Percentiles rank a stretch among this genome's conserved stretches.
Evolutionary conservation across 2,329 filamentous ascomycete genomes (phyloP).

Genomic region (Chaetomium strumarium): DNA sequence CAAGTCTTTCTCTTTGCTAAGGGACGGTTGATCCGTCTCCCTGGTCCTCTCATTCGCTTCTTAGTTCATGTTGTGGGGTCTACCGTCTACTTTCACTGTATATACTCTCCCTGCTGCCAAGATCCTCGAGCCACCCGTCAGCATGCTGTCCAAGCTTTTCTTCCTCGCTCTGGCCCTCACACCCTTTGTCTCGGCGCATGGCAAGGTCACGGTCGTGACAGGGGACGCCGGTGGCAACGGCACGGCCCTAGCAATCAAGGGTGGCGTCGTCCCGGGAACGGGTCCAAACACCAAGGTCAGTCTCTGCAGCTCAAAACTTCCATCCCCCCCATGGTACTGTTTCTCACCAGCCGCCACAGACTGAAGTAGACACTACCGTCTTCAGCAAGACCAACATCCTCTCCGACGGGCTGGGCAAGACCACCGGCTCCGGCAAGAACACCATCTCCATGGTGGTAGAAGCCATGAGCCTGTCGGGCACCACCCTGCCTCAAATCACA

Average conservation of each 20-base stretch:
- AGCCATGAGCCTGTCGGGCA: constrained; percentile 34
- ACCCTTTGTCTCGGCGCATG: constrained; percentile 30
- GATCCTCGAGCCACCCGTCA: constrained; percentile 4
- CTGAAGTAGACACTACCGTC: constrained; percentile 42
- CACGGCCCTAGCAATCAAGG: constrained; percentile 38
- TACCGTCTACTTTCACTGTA: not conserved
- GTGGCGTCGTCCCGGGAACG: constrained; percentile 35
- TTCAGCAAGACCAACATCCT: constrained; percentile 33
- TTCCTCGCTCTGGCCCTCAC: constrained; percentile 26
- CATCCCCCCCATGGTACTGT: too few relatives aligned
- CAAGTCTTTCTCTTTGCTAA: not conserved
- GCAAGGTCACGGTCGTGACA: constrained; percentile 28
- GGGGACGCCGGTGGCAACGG: constrained; percentile 38
- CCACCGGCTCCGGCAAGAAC: constrained; percentile 34
- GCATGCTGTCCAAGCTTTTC: constrained; percentile 27
- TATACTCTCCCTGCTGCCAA: not conserved
- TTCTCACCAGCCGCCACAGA: constrained; percentile 22
- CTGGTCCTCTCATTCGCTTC: not conserved
- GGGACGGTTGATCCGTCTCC: not conserved
- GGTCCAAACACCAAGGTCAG: constrained; percentile 33
- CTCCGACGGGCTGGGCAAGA: constrained; percentile 36
- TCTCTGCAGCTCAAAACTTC: not conserved
- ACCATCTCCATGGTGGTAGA: constrained; percentile 28
- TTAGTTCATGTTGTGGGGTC: not conserved
- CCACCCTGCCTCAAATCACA: constrained; percentile 36